Base-by-base conservation (phyloP, 805 yeast genomes). In the Candida stauntonica region DNA sequence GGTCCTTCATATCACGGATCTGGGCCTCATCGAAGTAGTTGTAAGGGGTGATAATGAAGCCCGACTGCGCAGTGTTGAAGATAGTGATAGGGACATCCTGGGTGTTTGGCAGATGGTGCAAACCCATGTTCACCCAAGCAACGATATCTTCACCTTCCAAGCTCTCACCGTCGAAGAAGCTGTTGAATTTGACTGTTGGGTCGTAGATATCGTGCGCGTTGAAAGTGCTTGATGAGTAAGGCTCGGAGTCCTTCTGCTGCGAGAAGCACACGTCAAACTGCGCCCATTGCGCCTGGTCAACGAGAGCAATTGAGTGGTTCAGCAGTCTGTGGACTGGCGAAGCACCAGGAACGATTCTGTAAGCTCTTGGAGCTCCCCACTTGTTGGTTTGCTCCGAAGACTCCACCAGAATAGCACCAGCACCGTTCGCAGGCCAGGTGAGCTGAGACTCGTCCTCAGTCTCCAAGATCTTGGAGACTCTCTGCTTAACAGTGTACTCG, bases 21-120 rank as follows among this genome's bases (percentile, higher is more conserved):
- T 55, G 57, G 16, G 48, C 53, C 15, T 19, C 28, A 30, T 52
- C 55, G 23, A 56, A 56, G 50, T 52, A 56, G 44, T 56, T 56
- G 44, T 43, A 55, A 18, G 61, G 61, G 5, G 61, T 56, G 17
- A 56, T 33, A 18, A 51, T 24, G 20, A 56, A 44, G 13, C 48
- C 39, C 5, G 57, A 43, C 31, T 41, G 45, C 12, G 60, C 61
- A 20, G 60, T 52, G 31, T 42, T 47, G 46, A 46, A 56, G 21
- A 56, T 44, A 11, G 61, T 56, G 31, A 46, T 52, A 43, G 60
- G 61, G 26, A 56, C 50, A 42, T 56, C 61, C 28, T 56, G 55
- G 19, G 58, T 50, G 39, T 50, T 55, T 43, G 61, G 61, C 33
- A 56, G 44, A 34, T 56, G 61, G 31, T 56, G 61, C 17, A 56